Evolutionary conservation across 2,329 filamentous ascomycete genomes (phyloP).

Genomic region (Furcasterigmium furcatum): DNA sequence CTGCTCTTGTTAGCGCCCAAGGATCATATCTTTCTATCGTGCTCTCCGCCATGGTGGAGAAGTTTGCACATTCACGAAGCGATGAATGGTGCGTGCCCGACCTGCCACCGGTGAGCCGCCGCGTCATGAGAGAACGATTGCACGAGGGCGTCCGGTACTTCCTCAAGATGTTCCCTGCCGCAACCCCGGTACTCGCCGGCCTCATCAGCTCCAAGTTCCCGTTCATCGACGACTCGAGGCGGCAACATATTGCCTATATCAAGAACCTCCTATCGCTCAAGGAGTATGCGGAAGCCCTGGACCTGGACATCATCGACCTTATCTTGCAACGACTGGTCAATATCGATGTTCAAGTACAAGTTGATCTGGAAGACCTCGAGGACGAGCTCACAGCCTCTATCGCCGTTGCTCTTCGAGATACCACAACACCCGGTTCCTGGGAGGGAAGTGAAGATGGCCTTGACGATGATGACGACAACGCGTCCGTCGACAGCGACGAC

Average conservation of each 20-base stretch:
- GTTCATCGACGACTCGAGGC: slow-evolving; percentile 70
- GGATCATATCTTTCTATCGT: slow-evolving; percentile 72
- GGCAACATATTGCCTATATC: slow-evolving; percentile 83
- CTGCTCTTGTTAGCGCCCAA: slow-evolving; percentile 76
- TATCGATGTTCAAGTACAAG: slow-evolving; percentile 92
- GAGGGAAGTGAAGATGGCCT: slow-evolving; percentile 51
- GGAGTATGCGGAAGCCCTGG: slow-evolving; percentile 73
- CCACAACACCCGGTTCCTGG: slow-evolving; percentile 30
- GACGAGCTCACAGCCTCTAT: slow-evolving; percentile 80
- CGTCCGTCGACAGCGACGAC: slow-evolving; percentile 70
- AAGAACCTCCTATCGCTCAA: slow-evolving; percentile 77
- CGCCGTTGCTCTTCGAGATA: slow-evolving; percentile 45
- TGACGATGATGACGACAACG: slow-evolving; percentile 63
- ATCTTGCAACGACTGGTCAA: slow-evolving; percentile 86
- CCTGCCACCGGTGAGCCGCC: slow-evolving; percentile 57
- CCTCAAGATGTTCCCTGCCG: slow-evolving; percentile 77
- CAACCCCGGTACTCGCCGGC: slow-evolving; percentile 65
- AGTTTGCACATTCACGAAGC: slow-evolving; percentile 58
- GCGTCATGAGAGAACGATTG: slow-evolving; percentile 67
- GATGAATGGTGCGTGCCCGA: slow-evolving; percentile 46
- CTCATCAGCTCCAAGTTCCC: slow-evolving; percentile 70
- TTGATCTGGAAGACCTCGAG: slow-evolving; percentile 88
- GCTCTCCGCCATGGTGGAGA: slow-evolving; percentile 75
- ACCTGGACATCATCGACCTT: slow-evolving; percentile 75
- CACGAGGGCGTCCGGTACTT: slow-evolving; percentile 76